A percentile compares a stretch with the other conserved stretches of the same genome.
Evolutionary conservation across 768 basidiomycete species (phyloP).

Genomic region (Sarcodon sp.): DNA sequence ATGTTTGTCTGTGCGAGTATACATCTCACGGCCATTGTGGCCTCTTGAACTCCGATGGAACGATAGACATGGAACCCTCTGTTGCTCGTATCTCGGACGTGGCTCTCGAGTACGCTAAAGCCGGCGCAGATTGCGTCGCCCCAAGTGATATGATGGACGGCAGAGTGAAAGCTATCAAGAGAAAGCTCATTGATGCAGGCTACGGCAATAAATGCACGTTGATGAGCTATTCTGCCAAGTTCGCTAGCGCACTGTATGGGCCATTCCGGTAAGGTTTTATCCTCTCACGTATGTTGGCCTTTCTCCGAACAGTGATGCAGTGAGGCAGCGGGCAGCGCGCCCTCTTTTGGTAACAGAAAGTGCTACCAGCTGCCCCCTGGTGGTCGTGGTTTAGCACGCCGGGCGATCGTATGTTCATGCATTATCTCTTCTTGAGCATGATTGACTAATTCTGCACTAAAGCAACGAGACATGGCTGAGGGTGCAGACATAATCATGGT

Average conservation of each 20-base stretch:
- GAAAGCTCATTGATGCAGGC: constrained; percentile 69
- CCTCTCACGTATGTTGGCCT: background rate
- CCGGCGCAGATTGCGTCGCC: constrained; percentile 97
- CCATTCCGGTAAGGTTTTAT: constrained; percentile 66
- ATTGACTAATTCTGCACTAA: constrained; percentile 2
- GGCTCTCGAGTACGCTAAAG: constrained; percentile 81
- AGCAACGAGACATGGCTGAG: constrained; percentile 83
- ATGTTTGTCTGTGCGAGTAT: constrained; percentile 99
- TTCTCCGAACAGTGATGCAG: constrained; percentile 24
- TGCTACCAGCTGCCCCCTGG: constrained; percentile 94
- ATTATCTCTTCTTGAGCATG: background rate
- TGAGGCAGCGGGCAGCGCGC: constrained; percentile 95
- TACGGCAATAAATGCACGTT: constrained; percentile 81
- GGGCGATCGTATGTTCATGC: constrained; percentile 73
- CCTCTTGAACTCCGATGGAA: constrained; percentile 55
- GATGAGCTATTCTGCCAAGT: constrained; percentile 98
- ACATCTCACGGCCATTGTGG: constrained; percentile 98
- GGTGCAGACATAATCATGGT: constrained; percentile 99
- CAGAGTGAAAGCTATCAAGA: constrained; percentile 81
- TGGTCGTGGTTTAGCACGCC: constrained; percentile 79
- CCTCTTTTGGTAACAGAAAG: constrained; percentile 90
- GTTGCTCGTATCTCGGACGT: constrained; percentile 87
- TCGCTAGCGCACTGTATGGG: constrained; percentile 89
- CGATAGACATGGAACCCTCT: constrained; percentile 67
- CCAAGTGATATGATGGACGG: constrained; percentile 99